phyloP scores from a whole-genome alignment of 164 flowering plant genomes.

The Sedum album region DNA sequence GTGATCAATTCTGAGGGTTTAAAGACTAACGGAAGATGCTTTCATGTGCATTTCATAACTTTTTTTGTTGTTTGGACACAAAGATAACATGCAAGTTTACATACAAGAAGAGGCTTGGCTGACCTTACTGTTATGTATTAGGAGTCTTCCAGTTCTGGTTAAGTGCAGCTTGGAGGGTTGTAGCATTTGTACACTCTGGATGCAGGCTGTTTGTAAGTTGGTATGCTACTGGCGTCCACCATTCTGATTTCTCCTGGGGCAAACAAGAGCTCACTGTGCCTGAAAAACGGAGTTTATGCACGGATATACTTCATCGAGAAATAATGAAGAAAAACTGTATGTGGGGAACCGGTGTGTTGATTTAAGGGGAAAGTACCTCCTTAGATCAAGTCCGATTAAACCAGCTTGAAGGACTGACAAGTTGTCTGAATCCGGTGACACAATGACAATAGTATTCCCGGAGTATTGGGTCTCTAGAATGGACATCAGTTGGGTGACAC shows the following conservation, averaged over 20 bases:
- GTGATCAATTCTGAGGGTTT: neutral
- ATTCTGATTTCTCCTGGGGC: constrained; percentile 74
- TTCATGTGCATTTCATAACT: neutral
- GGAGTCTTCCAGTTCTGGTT: neutral
- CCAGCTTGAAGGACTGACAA: constrained; percentile 84
- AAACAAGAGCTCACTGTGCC: constrained; percentile 77
- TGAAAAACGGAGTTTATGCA: constrained; percentile 21
- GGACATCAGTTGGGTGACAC: constrained; percentile 92
- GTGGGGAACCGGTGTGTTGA: neutral
- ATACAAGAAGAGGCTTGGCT: neutral
- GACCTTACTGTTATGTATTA: neutral
- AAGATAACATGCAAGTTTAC: neutral
- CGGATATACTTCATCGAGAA: neutral
- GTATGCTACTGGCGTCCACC: constrained; percentile 62
- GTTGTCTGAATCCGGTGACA: constrained; percentile 97
- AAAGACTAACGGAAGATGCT: neutral
- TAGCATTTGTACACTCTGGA: constrained; percentile 69
- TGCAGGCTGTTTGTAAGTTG: constrained; percentile 74
- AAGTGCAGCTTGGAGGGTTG: constrained; percentile 50
- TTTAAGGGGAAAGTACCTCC: constrained; percentile 38
- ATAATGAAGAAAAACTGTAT: neutral
- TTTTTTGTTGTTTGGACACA: neutral
- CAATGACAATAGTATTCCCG: constrained; percentile 65
- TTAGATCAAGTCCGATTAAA: constrained; percentile 76
- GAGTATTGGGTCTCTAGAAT: constrained; percentile 92